A percentile compares a stretch with the other conserved stretches of the same genome.
These are phyloP conservation scores for Cornus kousa DNA, from an alignment of 148 eudicot species.

Conservation along the genomic window DNA sequence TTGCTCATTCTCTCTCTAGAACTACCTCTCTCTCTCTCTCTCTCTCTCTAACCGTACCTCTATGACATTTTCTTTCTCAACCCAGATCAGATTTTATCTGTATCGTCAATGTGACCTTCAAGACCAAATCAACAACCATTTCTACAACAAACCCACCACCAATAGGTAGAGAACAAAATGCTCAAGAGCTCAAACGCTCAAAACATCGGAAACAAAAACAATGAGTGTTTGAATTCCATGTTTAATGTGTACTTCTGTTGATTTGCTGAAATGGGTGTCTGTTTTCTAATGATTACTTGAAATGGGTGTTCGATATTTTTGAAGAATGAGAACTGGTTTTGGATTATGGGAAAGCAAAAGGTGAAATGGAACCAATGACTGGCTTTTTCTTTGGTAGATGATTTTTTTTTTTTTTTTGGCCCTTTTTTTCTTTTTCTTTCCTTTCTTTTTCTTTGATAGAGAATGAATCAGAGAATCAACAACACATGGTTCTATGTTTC, in stretches of 20 bases:
- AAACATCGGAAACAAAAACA: constrained; percentile 3
- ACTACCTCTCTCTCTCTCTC: constrained; percentile 16
- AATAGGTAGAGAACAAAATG: too few species aligned
- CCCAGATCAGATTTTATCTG: constrained; percentile 29
- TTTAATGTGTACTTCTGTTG: background rate
- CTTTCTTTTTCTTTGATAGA: constrained; percentile 26
- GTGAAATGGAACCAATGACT: constrained; percentile 11
- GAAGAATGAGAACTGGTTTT: constrained; percentile 15
- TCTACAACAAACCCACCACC: constrained; percentile 13
- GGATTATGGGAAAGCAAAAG: constrained; percentile 35
- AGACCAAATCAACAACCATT: constrained; percentile 29
- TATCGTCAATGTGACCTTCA: constrained; percentile 19
- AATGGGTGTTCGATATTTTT: constrained; percentile 23
- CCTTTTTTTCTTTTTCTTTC: background rate
- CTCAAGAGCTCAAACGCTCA: constrained; percentile 7
- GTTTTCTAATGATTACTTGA: constrained; percentile 20
- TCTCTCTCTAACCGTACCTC: background rate
- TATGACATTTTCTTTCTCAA: background rate
- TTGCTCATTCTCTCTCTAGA: constrained; percentile 36
- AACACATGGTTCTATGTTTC: constrained; percentile 30
- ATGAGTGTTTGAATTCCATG: background rate
- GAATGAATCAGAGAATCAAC: constrained; percentile 34
- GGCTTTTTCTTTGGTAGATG: constrained; percentile 11
- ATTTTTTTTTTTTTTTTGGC: constrained; percentile 1
- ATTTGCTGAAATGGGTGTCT: constrained; percentile 26